Evolutionary conservation across 306 rosid genomes (phyloP).

Genomic region (Vigna nakashimae): DNA sequence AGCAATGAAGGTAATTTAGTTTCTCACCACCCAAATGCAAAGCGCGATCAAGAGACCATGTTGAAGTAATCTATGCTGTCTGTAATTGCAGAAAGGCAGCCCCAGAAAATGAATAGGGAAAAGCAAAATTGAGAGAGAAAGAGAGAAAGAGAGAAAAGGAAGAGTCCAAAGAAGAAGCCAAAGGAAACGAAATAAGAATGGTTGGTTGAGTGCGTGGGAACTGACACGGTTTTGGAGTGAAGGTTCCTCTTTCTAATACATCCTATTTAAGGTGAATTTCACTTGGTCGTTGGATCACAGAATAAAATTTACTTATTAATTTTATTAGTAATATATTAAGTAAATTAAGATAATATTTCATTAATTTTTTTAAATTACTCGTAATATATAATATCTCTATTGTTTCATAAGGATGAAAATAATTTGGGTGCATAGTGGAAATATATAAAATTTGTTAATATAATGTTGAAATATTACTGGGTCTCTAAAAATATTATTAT

Average conservation of each 20-base stretch:
- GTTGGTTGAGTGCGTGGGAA: constrained; percentile 21
- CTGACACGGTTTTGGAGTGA: constrained; percentile 12
- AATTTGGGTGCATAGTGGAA: too few species aligned
- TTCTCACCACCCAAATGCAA: constrained; percentile 22
- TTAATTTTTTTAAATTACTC: too few species aligned
- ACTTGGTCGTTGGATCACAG: constrained; percentile 11
- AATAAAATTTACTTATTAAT: too few species aligned
- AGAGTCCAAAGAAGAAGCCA: background rate
- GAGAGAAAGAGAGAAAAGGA: background rate
- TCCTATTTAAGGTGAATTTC: constrained; percentile 27
- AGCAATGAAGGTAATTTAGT: constrained; percentile 28
- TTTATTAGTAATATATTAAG: too few species aligned
- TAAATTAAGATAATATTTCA: too few species aligned
- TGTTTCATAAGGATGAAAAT: too few species aligned
- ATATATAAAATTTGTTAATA: too few species aligned
- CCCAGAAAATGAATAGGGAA: background rate
- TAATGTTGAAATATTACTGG: too few species aligned
- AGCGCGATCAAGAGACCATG: background rate
- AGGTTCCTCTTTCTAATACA: background rate
- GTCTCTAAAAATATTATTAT: too few species aligned
- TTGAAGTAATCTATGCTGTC: background rate
- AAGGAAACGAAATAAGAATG: background rate
- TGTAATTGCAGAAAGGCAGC: background rate
- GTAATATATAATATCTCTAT: too few species aligned
- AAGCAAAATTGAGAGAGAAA: background rate